phyloP scores from a whole-genome alignment of 2,329 filamentous ascomycete species.

The Chalaropsis thielavioides region DNA sequence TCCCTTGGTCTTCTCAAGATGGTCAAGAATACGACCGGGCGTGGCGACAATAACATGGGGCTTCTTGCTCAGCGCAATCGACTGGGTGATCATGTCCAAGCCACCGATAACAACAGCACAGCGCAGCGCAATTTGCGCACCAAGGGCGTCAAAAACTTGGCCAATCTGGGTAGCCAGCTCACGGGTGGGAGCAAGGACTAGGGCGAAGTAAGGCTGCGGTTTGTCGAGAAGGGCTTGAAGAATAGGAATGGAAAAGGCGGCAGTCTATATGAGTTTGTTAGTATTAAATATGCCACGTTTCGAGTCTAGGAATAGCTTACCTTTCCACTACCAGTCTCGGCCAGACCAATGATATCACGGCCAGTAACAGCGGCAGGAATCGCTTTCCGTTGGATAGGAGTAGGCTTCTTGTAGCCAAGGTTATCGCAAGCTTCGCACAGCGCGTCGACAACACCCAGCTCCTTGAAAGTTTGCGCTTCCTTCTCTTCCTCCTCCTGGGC shows the following conservation, averaged over 20 bases:
- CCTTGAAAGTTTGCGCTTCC: conserved; percentile 47
- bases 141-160: conserved; percentile 74
- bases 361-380: conserved; percentile 69
- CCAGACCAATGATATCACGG: conserved; percentile 81
- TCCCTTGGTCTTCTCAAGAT: conserved; percentile 91
- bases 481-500: conserved; percentile 22
- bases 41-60: conserved; percentile 90
- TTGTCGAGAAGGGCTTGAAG: conserved; percentile 81
- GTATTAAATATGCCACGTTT: neutral
- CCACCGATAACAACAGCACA: conserved; percentile 81
- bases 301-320: neutral
- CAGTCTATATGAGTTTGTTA: conserved; percentile 37
- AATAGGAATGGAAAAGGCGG: conserved; percentile 85
- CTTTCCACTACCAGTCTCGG: conserved; percentile 90
- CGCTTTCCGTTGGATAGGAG: conserved; percentile 73
- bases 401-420: conserved; percentile 72
- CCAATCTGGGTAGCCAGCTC: conserved; percentile 88
- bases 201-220: conserved; percentile 71
- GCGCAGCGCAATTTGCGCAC: conserved; percentile 73
- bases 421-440: conserved; percentile 77
- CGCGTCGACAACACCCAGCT: conserved; percentile 67
- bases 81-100: conserved; percentile 86
- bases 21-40: conserved; percentile 75
- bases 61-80: conserved; percentile 86
- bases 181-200: conserved; percentile 82